Conservation (phyloP, 805 yeast species). For the Candida quercuum region DNA sequence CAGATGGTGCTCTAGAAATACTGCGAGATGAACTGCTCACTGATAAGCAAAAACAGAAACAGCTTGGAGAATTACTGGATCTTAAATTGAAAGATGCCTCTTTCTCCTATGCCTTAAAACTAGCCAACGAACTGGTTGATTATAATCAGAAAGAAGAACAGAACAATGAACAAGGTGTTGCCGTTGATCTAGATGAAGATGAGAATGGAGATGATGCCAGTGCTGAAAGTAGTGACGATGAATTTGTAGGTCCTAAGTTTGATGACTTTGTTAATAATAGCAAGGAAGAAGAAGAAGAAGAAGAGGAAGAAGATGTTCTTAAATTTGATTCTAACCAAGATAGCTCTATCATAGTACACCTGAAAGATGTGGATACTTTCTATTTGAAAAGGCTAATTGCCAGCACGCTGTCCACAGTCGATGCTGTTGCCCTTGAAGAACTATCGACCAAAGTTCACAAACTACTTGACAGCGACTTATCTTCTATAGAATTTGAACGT, state of each 20-base stretch:
- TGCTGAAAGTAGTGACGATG: constrained; percentile 25
- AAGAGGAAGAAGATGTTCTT: constrained; percentile 17
- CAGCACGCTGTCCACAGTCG: constrained; percentile 25
- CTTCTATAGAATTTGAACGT: constrained; percentile 44
- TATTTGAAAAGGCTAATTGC: constrained; percentile 53
- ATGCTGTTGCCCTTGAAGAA: constrained; percentile 36
- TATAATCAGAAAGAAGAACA: constrained; percentile 24
- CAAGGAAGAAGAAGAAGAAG: constrained; percentile 21
- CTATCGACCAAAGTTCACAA: constrained; percentile 35
- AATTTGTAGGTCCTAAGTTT: constrained; percentile 23
- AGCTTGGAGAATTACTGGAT: constrained; percentile 42
- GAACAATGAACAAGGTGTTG: constrained; percentile 31
- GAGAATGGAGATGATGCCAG: constrained; percentile 32
- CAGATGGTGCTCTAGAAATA: constrained; percentile 56
- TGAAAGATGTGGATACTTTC: constrained; percentile 38
- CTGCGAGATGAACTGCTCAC: constrained; percentile 41
- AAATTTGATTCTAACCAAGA: constrained; percentile 12
- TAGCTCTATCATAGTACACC: constrained; percentile 19
- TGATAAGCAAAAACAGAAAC: constrained; percentile 40
- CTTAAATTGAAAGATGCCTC: constrained; percentile 25
- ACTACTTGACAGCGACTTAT: constrained; percentile 32
- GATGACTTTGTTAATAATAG: constrained; percentile 25
- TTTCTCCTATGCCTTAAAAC: constrained; percentile 24
- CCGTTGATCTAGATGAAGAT: constrained; percentile 41
- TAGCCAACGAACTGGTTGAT: constrained; percentile 48